Base-by-base conservation (phyloP, 441 rosid genomes). In the Geranium incanum region DNA sequence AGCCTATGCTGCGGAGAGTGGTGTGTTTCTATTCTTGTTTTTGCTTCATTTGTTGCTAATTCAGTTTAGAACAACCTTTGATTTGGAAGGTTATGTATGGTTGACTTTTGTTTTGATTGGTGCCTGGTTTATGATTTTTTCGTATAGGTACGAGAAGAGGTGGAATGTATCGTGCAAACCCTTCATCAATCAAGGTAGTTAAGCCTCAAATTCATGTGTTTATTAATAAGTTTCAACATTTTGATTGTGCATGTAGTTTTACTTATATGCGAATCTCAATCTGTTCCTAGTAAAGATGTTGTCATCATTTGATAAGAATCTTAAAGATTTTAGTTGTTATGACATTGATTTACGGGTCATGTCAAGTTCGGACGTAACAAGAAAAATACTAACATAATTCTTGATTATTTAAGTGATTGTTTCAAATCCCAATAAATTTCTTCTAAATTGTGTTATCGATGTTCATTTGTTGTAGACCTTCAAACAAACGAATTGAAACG, bases 81-180 rank as follows among this genome's bases (percentile, higher is more conserved):
- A 6, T 39, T 6, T 37, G 38, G 28, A 60, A 5, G 18, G 9
- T 71, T 16, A 16, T 36, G 48, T 36, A 12, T 37, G 19, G 0
- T 9, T 28, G 33, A 28, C 33, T 28, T 21, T 21, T 64, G 36
- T 64, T 19, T 6, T 7, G 60, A 52, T 63, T 70, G 33, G 15
- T 4, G 5, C 11, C 9, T 21, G 3, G 60, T 21, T 12, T 68
- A 18, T 11, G 33, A 48, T 45, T 45, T 55, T 18, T 66, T 36
- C 75, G 28, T 48, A 57, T 73, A 91, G 97, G 78, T 89, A 39
- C 80, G 84, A 41, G 96, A 91, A 62, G 95, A 83, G 81, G 43
- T 85, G 45, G 88, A 77, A 72, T 70, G 18, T 4, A 78, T 77
- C 55, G 12, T 60, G 36, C 57, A 69, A 13, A 50, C 18, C 59